Conservation (phyloP, 2,329 filamentous ascomycete genomes). For the Emmonsiellopsis sp. region DNA sequence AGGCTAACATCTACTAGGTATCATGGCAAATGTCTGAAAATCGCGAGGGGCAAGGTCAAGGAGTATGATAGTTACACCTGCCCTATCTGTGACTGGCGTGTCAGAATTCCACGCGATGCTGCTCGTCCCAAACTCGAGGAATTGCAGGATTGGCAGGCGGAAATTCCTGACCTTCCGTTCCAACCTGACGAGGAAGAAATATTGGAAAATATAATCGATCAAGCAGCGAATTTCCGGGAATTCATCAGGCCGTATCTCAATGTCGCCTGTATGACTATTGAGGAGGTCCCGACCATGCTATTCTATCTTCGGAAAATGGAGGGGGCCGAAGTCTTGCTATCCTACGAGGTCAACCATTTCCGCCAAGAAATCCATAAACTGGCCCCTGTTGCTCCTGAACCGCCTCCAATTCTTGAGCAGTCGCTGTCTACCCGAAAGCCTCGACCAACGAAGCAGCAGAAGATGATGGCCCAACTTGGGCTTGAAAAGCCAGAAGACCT, state of each 20-base stretch:
- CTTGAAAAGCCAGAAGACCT: conserved; percentile 86
- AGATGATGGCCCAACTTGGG: conserved; percentile 79
- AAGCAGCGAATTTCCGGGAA: conserved; percentile 72
- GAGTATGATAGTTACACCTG: conserved; percentile 98
- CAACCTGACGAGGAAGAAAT: conserved; percentile 91
- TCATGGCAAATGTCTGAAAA: conserved; percentile 95
- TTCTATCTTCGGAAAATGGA: conserved; percentile 97
- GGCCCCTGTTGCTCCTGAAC: conserved; percentile 76
- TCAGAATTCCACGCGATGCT: conserved; percentile 93
- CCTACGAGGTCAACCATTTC: conserved; percentile 96
- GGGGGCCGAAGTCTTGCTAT: conserved; percentile 83
- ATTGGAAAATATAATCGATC: conserved; percentile 74
- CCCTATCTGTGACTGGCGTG: conserved; percentile 93
- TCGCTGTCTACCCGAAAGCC: conserved; percentile 92
- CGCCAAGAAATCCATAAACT: conserved; percentile 91
- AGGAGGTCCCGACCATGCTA: conserved; percentile 79
- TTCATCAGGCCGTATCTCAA: conserved; percentile 76
- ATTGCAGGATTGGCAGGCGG: conserved; percentile 70
- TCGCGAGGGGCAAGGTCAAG: conserved; percentile 93
- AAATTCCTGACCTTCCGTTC: conserved; percentile 73
- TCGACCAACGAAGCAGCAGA: conserved; percentile 91
- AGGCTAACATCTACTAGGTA: conserved; percentile 51
- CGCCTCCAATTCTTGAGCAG: conserved; percentile 75
- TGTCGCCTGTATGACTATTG: conserved; percentile 65
- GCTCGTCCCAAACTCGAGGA: conserved; percentile 93